Evolutionary conservation across 148 eudicot genomes (phyloP), one percentile per base, ranked within the genome.

Genomic region (Vaccinium myrtillus): DNA sequence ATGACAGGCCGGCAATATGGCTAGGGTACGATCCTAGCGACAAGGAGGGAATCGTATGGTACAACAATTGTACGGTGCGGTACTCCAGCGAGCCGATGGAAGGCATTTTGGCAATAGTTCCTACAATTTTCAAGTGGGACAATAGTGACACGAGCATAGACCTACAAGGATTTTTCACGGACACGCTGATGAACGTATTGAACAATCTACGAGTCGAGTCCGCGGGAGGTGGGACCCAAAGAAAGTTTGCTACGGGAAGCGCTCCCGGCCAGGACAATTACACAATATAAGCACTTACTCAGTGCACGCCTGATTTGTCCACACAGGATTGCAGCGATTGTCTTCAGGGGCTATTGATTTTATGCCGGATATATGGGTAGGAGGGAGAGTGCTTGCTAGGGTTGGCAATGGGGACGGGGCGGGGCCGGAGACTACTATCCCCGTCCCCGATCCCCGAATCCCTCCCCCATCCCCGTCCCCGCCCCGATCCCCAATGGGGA

Each of bases 231-330:
- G 59, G 59, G 19, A 55, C 6, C 59, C 19, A 4, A 14, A 16
- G 59, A 15, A 55, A 55, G 59, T 14, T 55, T 54, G 18, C 2
- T 2, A 2, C 18, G 5, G 58, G 18, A 0, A 2, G 2, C 18
- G 58, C 58, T 54, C 6, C 6, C 19, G 59, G 59, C 59, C 59
- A 6, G 59, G 59, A 14, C 56, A 53, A 8, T n/a, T 16, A 61
- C 27, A 58, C 4, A 77, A 59, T 18, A 0, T 55, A 55, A 0
- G 85, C 81, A 9, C 89, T 92, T 36, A 86, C 85, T 43, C 91
- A 92, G 86, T 92, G 94, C 82, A 86, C 92, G 12, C 91, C 91
- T 23, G 92, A 92, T 76, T 78, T 92, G 23, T 27, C 74, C 13
- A 19, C 65, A 30, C 7, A 0, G 1, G 86, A 89, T 1, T 90